Conservation (phyloP, 441 rosid genomes). For the Syzygium malaccense region DNA sequence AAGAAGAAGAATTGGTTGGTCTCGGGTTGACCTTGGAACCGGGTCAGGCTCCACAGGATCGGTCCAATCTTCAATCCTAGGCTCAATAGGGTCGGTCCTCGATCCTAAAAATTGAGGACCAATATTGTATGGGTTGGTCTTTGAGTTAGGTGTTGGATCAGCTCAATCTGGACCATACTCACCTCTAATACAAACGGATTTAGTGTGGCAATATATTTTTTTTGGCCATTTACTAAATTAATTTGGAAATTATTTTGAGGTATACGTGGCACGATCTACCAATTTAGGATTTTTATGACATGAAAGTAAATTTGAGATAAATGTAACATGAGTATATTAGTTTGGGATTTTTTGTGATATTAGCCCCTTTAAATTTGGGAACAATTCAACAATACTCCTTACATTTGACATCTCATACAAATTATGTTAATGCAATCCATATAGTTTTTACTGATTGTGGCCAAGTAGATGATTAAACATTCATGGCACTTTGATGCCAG, state of each 20-base stretch:
- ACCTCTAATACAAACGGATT: too few species aligned
- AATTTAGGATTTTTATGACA: not conserved
- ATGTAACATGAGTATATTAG: not conserved
- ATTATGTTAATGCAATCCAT: not conserved
- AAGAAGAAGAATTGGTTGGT: too few species aligned
- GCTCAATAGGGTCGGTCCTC: too few species aligned
- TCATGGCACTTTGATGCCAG: not conserved
- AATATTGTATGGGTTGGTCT: too few species aligned
- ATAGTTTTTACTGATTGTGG: not conserved
- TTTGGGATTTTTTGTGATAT: not conserved
- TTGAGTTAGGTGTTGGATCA: too few species aligned
- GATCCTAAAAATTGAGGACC: too few species aligned
- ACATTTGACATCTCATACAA: not conserved
- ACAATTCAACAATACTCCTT: not conserved
- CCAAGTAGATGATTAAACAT: not conserved
- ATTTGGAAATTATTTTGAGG: not conserved
- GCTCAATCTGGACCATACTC: too few species aligned
- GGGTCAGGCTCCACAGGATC: too few species aligned
- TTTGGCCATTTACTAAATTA: not conserved
- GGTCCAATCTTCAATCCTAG: too few species aligned
- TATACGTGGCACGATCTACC: not conserved
- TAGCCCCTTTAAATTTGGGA: not conserved
- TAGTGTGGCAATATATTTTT: not conserved
- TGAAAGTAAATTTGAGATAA: not conserved
- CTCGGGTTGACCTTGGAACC: too few species aligned